Conservation (phyloP, 176 grass and related monocot genomes). For the Musa schizocarpa region DNA sequence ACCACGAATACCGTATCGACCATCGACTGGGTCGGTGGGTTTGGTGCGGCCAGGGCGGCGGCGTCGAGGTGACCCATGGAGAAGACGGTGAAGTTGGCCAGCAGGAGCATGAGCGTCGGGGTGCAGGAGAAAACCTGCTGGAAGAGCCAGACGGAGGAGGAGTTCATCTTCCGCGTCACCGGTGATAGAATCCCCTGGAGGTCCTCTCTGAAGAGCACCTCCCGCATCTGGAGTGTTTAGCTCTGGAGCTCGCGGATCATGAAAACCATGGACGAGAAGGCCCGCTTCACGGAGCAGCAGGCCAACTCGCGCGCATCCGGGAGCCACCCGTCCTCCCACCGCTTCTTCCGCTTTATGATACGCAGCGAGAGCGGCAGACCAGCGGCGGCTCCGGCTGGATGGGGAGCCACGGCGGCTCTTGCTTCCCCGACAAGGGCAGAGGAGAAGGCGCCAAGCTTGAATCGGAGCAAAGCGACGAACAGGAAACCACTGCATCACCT, state of each 20-base stretch:
- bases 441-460: background rate
- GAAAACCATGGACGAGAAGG: constrained; percentile 6
- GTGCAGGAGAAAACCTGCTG: background rate
- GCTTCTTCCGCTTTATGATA: background rate
- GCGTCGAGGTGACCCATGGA: background rate
- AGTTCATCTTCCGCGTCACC: background rate
- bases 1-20: background rate
- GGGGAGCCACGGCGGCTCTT: background rate
- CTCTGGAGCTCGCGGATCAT: background rate
- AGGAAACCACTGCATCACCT: background rate
- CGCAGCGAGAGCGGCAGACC: background rate
- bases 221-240: background rate
- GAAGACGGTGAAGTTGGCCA: constrained; percentile 2
- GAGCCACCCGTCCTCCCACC: background rate
- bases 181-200: background rate
- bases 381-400: background rate
- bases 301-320: background rate
- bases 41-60: background rate
- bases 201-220: background rate
- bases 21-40: background rate
- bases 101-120: constrained; percentile 4
- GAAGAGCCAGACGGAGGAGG: constrained; percentile 4
- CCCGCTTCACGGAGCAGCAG: constrained; percentile 2
- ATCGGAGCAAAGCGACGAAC: background rate
- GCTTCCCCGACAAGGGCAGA: background rate